Evolutionary conservation across 2,329 filamentous ascomycete genomes (phyloP), one percentile per base, ranked within the genome.

Genomic region (Scedosporium aurantiacum): DNA sequence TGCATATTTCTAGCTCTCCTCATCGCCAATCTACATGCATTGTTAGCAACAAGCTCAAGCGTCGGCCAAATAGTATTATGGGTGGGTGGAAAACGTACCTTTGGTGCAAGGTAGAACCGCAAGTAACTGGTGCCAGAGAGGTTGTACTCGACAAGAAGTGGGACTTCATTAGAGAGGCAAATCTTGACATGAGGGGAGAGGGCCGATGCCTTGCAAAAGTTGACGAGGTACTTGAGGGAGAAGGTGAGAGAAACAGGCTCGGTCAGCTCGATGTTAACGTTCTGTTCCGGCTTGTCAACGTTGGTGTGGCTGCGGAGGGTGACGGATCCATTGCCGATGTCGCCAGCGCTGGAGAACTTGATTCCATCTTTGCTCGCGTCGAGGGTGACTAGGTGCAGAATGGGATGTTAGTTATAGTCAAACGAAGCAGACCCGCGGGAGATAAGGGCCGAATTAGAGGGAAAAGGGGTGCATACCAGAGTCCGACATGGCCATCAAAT

Each of bases 221-320:
- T 97, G 82, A 96, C 90, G 2, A 99, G 87, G 79, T 99, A 99
- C 80, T 99, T 99, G 70, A 99, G 88, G 40, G 94, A 97, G 80
- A 99, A 99, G 58, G 93, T 97, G 65, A 99, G 84, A 41, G 90
- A 83, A 64, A 99, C 94, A 59, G 94, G 91, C 79, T 99, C 95
- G 45, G 85, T 88, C 64, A 99, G 85, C 71, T 91, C 86, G 74
- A 99, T 97, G 66, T 90, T 84, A 69, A 97, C 89, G 71, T 92
- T 90, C 71, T 88, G 80, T 8, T 89, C 84, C 57, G 90, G 87
- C 80, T 97, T 96, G 47, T 97, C 93, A 66, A 97, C 83, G 72
- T 91, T 90, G 70, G 84, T 89, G 79, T 94, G 89, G 74, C 87
- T 88, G 74, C 94, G 89, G 61, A 99, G 86, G 41, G 91, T 96